Percentiles rank a stretch among this genome's conserved stretches.
phyloP scores from a whole-genome alignment of 139 green algal species.

The Picochlorum sp. region DNA sequence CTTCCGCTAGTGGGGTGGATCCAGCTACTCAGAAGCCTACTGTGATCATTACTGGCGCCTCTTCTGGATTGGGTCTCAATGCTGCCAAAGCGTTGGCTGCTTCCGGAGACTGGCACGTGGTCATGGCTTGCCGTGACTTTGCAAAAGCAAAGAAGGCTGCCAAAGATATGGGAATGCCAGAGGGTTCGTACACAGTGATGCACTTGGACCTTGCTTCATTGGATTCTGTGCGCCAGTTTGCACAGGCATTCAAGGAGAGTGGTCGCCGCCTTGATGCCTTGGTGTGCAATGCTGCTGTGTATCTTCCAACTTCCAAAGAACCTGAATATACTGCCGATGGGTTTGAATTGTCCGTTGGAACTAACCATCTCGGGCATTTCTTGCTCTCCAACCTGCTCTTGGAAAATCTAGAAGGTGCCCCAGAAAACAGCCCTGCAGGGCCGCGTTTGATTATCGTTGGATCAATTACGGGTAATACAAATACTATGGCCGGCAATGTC shows the following conservation, averaged over 20 bases:
- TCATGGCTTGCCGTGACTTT: slow-evolving; percentile 73
- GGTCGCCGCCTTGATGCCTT: slow-evolving; percentile 64
- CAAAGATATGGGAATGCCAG: slow-evolving; percentile 16
- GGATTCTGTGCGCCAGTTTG: slow-evolving; percentile 71
- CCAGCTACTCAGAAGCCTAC: slow-evolving; percentile 41
- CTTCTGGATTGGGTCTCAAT: slow-evolving; percentile 76
- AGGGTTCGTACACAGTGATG: slow-evolving; percentile 29
- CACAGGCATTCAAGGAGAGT: slow-evolving; percentile 47
- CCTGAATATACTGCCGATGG: slow-evolving; percentile 78
- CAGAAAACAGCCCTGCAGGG: slow-evolving; percentile 29
- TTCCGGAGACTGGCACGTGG: slow-evolving; percentile 72
- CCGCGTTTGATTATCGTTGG: slow-evolving; percentile 79
- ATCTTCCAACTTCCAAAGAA: slow-evolving; percentile 80
- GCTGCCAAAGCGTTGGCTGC: slow-evolving; percentile 59
- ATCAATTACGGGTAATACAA: slow-evolving; percentile 94
- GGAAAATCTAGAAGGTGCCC: slow-evolving; percentile 61
- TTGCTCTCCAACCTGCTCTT: slow-evolving; percentile 76
- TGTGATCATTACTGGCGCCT: slow-evolving; percentile 80
- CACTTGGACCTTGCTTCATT: slow-evolving; percentile 75
- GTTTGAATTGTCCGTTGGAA: slow-evolving; percentile 69
- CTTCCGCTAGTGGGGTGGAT: not conserved
- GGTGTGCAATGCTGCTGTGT: slow-evolving; percentile 89
- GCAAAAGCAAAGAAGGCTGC: slow-evolving; percentile 47
- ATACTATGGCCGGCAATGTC: slow-evolving; percentile 87
- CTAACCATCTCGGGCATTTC: slow-evolving; percentile 93